These are phyloP conservation scores for Penicillium lagena DNA, from an alignment of 495 filamentous ascomycete species.

Conservation along the genomic window DNA sequence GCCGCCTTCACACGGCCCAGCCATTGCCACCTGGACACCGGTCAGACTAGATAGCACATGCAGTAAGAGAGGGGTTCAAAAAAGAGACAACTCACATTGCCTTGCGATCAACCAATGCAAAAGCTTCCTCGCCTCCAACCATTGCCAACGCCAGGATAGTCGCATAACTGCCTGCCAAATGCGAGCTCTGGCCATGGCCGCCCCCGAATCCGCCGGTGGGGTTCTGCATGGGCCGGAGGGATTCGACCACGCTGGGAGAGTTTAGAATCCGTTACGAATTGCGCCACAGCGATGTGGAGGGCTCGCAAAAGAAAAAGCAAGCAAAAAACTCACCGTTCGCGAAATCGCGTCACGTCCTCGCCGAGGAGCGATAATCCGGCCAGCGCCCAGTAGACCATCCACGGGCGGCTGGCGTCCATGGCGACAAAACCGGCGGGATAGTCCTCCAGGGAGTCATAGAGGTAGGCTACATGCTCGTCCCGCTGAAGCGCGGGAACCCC, in stretches of 20 bases:
- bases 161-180: conserved; percentile 84
- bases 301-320: conserved; percentile 1
- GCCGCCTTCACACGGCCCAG: conserved; percentile 74
- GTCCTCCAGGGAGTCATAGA: conserved; percentile 56
- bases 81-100: conserved; percentile 52
- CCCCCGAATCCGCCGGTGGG: conserved; percentile 83
- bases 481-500: conserved; percentile 71
- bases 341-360: conserved; percentile 64
- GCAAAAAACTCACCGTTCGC: conserved; percentile 46
- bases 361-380: conserved; percentile 66
- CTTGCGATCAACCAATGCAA: conserved; percentile 70
- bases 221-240: conserved; percentile 77
- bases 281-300: not conserved
- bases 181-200: conserved; percentile 82
- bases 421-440: conserved; percentile 61
- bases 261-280: conserved; percentile 3
- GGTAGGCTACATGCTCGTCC: conserved; percentile 66
- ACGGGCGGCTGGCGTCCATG: conserved; percentile 80
- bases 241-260: conserved; percentile 52
- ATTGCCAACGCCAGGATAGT: conserved; percentile 69
- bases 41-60: conserved; percentile 7
- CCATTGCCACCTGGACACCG: conserved; percentile 64
- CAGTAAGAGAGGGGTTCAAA: not conserved
- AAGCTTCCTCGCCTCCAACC: conserved; percentile 66
- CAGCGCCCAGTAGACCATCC: conserved; percentile 90